Percentiles rank a stretch among this genome's conserved stretches.
Evolutionary conservation across 2,329 filamentous ascomycete genomes (phyloP).

Genomic region (Lecanicillium sp.): DNA sequence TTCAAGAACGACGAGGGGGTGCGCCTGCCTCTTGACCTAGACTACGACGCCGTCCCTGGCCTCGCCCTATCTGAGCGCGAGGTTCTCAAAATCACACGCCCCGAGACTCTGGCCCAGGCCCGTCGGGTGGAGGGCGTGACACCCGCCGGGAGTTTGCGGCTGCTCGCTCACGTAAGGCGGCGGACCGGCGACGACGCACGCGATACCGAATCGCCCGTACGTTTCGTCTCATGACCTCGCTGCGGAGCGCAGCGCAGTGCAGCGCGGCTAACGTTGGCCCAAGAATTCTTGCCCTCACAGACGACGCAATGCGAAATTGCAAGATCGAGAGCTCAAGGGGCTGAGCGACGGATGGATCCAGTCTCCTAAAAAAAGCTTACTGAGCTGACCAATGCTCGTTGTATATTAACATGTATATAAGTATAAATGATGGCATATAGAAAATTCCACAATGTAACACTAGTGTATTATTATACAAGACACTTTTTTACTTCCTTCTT

Average conservation of each 20-base stretch:
- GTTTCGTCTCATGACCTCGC: no score
- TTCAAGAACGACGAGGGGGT: conserved; percentile 74
- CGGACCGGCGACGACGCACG: not conserved
- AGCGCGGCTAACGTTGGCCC: no score
- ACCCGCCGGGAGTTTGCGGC: conserved; percentile 50
- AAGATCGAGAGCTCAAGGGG: no score
- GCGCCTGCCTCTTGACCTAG: conserved; percentile 63
- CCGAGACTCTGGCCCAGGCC: conserved; percentile 85
- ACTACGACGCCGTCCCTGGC: conserved; percentile 68
- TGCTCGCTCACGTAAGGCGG: conserved; percentile 57
- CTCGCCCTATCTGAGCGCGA: conserved; percentile 75
- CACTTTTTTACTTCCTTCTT: not conserved
- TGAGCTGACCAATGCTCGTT: no score
- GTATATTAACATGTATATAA: not conserved
- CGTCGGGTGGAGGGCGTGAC: conserved; percentile 76
- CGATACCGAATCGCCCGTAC: no score
- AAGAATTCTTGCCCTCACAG: no score
- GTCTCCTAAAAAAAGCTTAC: no score
- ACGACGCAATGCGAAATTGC: no score
- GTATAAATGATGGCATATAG: no score
- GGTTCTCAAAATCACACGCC: conserved; percentile 61
- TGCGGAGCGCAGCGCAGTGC: no score
- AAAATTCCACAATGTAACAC: not conserved
- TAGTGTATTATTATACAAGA: not conserved
- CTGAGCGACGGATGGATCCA: no score